phyloP scores from a whole-genome alignment of 2,329 filamentous ascomycete genomes.

The Hypomyces perniciosus region DNA sequence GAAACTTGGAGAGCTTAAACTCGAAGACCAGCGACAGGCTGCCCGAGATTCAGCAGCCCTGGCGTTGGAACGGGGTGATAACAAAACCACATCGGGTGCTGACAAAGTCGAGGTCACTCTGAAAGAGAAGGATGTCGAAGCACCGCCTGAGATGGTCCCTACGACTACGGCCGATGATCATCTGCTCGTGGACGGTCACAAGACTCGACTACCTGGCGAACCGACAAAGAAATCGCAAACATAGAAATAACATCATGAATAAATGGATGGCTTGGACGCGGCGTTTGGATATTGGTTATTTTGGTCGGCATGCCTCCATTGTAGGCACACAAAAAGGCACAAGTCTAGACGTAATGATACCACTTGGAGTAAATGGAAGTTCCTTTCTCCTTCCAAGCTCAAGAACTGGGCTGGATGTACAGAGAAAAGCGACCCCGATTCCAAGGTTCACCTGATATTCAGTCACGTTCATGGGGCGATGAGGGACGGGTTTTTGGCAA shows the following conservation, averaged over 20 bases:
- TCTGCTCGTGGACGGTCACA: constrained; percentile 43
- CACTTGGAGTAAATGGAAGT: neutral
- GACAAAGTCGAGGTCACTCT: constrained; percentile 43
- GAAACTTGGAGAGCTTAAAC: constrained; percentile 36
- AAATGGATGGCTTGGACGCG: neutral
- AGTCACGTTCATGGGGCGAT: constrained; percentile 24
- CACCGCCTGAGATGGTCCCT: constrained; percentile 20
- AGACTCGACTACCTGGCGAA: constrained; percentile 14
- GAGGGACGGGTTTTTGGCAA: constrained; percentile 59
- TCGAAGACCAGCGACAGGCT: constrained; percentile 38
- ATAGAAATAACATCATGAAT: neutral
- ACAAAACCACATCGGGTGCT: constrained; percentile 12
- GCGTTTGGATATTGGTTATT: constrained; percentile 4
- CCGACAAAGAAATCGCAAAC: constrained; percentile 2
- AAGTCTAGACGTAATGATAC: constrained; percentile 6
- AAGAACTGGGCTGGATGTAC: constrained; percentile 2
- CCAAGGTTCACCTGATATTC: constrained; percentile 1
- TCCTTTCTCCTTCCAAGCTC: neutral
- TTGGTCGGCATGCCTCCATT: neutral
- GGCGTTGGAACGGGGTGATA: constrained; percentile 44
- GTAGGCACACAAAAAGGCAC: constrained; percentile 1
- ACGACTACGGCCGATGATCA: constrained; percentile 29
- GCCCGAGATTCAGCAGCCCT: constrained; percentile 37
- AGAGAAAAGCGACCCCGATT: neutral
- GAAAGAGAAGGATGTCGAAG: constrained; percentile 40